Evolutionary conservation across 2,329 filamentous ascomycete species (phyloP).

Genomic region (Ophiostoma tasmaniense): DNA sequence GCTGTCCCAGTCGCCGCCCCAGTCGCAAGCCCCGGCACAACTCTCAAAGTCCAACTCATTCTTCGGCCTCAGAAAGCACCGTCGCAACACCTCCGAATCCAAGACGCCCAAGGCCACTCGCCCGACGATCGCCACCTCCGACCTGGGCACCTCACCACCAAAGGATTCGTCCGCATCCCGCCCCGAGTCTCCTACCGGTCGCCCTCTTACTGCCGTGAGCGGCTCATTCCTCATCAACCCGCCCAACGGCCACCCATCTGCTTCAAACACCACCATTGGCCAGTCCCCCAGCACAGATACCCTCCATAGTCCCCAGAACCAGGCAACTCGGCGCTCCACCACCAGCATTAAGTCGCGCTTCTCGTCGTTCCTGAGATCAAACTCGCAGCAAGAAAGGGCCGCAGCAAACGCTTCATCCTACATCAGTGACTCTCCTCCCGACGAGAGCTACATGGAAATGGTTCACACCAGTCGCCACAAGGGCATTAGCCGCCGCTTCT

Average conservation of each 20-base stretch:
- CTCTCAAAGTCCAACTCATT: not conserved
- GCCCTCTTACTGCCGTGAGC: conserved; percentile 18
- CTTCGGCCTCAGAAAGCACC: not conserved
- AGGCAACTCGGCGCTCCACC: not conserved
- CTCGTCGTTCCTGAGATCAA: conserved; percentile 21
- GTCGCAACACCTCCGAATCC: not conserved
- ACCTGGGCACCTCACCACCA: not conserved
- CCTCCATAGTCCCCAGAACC: not conserved
- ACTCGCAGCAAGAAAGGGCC: conserved; percentile 27
- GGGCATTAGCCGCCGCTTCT: conserved; percentile 35
- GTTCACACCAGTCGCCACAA: conserved; percentile 14
- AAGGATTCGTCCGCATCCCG: not conserved
- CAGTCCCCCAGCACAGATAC: not conserved
- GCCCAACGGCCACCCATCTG: not conserved
- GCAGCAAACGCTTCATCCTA: not conserved
- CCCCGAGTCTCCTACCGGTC: conserved; percentile 1
- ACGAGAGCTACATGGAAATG: conserved; percentile 25
- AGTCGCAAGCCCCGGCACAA: not conserved
- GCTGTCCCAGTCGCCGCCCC: not conserved
- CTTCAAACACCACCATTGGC: not conserved
- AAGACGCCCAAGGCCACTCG: not conserved
- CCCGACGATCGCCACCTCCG: not conserved
- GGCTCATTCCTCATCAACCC: conserved; percentile 17
- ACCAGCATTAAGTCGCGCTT: not conserved
- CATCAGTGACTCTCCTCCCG: conserved; percentile 20